phyloP scores from a whole-genome alignment of 257 asterid species.

The Orobanche coerulescens region DNA sequence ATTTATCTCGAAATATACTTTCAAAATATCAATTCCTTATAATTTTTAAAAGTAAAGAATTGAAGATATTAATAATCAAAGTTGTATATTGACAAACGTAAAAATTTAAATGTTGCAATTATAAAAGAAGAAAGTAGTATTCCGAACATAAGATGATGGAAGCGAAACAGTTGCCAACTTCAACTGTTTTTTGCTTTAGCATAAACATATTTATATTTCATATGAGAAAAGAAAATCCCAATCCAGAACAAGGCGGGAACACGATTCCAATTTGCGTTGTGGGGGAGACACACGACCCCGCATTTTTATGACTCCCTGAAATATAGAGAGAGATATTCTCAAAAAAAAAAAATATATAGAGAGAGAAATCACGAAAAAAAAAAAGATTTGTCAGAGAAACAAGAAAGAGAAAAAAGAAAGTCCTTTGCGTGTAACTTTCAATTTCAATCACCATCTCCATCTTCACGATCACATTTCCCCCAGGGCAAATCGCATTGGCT shows the following conservation, averaged over 20 bases:
- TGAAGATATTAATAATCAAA: no score
- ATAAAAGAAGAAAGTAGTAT: no score
- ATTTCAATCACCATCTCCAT: constrained; percentile 26
- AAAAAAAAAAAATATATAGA: background rate
- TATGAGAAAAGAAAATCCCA: constrained; percentile 7
- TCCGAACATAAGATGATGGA: no score
- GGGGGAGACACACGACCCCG: constrained; percentile 26
- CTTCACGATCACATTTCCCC: constrained; percentile 22
- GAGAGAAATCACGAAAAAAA: background rate
- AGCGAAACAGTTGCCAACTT: no score
- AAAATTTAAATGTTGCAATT: no score
- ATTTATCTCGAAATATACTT: no score
- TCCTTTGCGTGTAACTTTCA: constrained; percentile 9
- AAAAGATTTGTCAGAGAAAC: background rate
- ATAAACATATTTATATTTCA: no score
- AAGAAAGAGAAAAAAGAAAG: background rate
- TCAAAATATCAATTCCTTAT: no score
- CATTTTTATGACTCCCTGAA: background rate
- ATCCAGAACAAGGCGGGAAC: constrained; percentile 59
- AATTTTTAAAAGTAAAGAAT: no score
- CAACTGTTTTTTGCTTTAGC: no score
- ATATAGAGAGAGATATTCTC: background rate
- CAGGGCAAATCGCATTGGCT: constrained; percentile 20
- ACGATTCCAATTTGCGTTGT: constrained; percentile 35
- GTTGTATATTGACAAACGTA: no score